Base-by-base conservation (phyloP, 768 basidiomycete species). In the Boletus sensibilis region DNA sequence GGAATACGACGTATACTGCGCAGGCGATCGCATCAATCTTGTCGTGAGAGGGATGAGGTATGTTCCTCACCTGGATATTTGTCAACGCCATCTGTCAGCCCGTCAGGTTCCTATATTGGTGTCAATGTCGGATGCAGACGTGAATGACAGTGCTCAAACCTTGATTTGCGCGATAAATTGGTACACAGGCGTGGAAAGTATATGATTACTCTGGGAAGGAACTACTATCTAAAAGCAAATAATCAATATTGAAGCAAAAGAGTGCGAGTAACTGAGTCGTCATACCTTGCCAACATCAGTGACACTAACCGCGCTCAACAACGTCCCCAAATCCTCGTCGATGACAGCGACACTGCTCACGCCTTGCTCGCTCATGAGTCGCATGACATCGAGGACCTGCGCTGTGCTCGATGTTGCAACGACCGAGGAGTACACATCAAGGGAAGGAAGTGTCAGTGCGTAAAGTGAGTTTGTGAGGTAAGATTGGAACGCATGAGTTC, bases 301-400 rank as follows among this genome's bases (percentile, higher is more conserved):
- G 5, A 91, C 91, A 66, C 88, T 90, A 37, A 92, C 84, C 3
- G 88, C 87, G 56, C 90, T 89, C 52, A 89, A 69, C 52, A 92
- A 70, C 43, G 72, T 77, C 5, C 87, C 84, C 3, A 69, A 76
- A 31, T 83, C 84, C 46, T 86, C 85, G 44, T 90, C 87, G 5
- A 89, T 68, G 5, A 92, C 86, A 16, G 90, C 91, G 43, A 92
- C 78, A 62, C 87, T 91, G 66, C 90, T 91, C 25, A 93, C 89
- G 23, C 91, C 91, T 64, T 88, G 82, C 57, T 90, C 88, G 63
- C 88, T 90, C 90, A 93, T 92, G 29, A 88, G 75, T 56, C 78
- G 83, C 91, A 93, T 93, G 6, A 90, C 90, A 67, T 90, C 87
- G 48, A 92, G 74, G 25, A 92, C 86, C 20, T 80, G 79, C 2